Evolutionary conservation across 2,329 filamentous ascomycete species (phyloP), one percentile per base, ranked within the genome.

Genomic region (Pseudocercospora macadamiae): DNA sequence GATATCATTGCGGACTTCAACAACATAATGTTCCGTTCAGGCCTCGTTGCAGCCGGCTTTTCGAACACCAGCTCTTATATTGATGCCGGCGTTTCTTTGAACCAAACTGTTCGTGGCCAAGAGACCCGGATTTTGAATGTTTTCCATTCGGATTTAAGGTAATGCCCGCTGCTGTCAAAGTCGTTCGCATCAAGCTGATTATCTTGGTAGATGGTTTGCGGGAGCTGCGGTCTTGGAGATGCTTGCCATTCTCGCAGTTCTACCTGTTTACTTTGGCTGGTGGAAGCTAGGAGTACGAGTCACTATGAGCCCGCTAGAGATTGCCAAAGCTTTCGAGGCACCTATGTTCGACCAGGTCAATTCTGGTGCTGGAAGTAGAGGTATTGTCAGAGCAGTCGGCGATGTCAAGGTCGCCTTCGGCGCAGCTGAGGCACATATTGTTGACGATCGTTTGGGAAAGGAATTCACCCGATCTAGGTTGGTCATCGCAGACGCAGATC

Each of bases 221-320:
- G 62, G 32, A 6, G 59, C 57, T 18, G 51, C 56, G 3, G 34
- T 44, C 3, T 36, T 64, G 4, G 53, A 64, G 26, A 23, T 62
- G 6, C 12, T 64, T 16, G 55, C 51, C 16, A 44, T 55, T 4
- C 49, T 64, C 14, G 44, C 55, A 14, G 47, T 64, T 9, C 18
- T 60, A 16, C 59, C 59, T 10, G n/a, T 62, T 10, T 57, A 57
- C 59, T 64, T 54, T 51, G 62, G 62, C 26, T 64, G 26, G 14
- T 64, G 59, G 62, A 62, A 25, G 16, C 36, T 64, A 3, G 55
- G 48, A 5, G 30, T 51, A 16, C 12, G 48, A 7, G 48, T 51
- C 4, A 36, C 48, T 18, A 51, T 51, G 48, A 36, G 14, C 7
- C 48, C 48, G n/a, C 25, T 51, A 4, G 48, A 51, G 19, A 34